phyloP scores from a whole-genome alignment of 2,329 filamentous ascomycete species.

The Neoascochyta sp. region DNA sequence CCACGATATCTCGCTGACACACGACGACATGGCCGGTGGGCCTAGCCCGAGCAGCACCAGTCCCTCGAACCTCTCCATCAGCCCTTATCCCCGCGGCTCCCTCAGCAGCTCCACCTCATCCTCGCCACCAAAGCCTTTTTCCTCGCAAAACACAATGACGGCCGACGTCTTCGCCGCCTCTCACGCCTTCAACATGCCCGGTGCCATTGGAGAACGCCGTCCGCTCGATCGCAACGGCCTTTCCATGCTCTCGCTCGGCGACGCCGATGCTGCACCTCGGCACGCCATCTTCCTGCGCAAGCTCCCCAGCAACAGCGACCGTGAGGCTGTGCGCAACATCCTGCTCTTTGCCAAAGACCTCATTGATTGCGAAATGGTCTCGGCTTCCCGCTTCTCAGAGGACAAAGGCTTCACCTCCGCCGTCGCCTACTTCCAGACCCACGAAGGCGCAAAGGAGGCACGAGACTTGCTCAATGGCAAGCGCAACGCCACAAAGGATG shows the following conservation, averaged over 20 bases:
- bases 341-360: constrained; percentile 63
- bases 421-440: constrained; percentile 56
- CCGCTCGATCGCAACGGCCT: constrained; percentile 35
- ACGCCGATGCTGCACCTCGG: constrained; percentile 26
- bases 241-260: constrained; percentile 36
- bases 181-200: constrained; percentile 39
- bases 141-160: constrained; percentile 38
- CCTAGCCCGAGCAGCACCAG: constrained; percentile 43
- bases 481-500: constrained; percentile 58
- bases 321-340: constrained; percentile 59
- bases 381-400: constrained; percentile 50
- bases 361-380: constrained; percentile 56
- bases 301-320: constrained; percentile 56
- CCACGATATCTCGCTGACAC: constrained; percentile 30
- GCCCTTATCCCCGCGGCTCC: constrained; percentile 38
- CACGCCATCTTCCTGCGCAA: constrained; percentile 55
- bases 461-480: constrained; percentile 59
- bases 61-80: constrained; percentile 40
- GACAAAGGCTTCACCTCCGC: constrained; percentile 57
- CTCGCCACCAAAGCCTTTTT: constrained; percentile 37
- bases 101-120: constrained; percentile 41
- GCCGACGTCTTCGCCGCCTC: constrained; percentile 41
- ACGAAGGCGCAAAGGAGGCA: constrained; percentile 58
- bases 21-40: constrained; percentile 40
- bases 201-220: constrained; percentile 42